Evolutionary conservation across 495 filamentous ascomycete genomes (phyloP).

Genomic region (Penicillium chermesinum): DNA sequence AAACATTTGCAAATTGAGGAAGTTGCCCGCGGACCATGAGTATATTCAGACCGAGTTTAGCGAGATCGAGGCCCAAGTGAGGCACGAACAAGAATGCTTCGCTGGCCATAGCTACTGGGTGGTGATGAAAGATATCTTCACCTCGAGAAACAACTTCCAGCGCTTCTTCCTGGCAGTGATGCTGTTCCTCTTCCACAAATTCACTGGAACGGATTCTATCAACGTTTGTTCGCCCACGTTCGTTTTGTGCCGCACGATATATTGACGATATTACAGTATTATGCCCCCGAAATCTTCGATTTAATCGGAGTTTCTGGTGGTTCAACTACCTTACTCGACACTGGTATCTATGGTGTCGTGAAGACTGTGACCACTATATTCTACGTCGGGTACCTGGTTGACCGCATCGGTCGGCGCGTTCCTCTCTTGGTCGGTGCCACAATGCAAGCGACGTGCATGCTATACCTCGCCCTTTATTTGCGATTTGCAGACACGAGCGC

Average conservation of each 20-base stretch:
- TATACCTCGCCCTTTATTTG: conserved; percentile 60
- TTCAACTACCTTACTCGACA: conserved; percentile 33
- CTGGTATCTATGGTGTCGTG: conserved; percentile 41
- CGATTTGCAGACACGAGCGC: conserved; percentile 42
- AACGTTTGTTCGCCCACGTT: conserved; percentile 11
- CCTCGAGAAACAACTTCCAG: conserved; percentile 18
- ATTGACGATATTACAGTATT: conserved; percentile 23
- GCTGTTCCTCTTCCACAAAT: conserved; percentile 40
- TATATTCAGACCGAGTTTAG: conserved; percentile 47
- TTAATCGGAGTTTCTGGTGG: conserved; percentile 32
- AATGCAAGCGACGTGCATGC: conserved; percentile 59
- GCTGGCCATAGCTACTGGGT: conserved; percentile 24
- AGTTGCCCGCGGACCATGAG: conserved; percentile 49
- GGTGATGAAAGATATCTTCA: conserved; percentile 23
- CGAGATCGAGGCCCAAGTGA: conserved; percentile 24
- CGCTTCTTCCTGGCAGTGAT: conserved; percentile 29
- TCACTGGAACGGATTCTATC: conserved; percentile 36
- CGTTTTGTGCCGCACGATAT: neutral
- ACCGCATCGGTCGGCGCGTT: conserved; percentile 45
- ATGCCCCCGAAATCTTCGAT: conserved; percentile 40
- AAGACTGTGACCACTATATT: conserved; percentile 50
- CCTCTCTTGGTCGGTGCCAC: conserved; percentile 58
- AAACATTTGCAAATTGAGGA: conserved; percentile 54
- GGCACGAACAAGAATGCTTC: conserved; percentile 23
- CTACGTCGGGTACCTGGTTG: conserved; percentile 53